Percentiles rank a stretch among this genome's conserved stretches.
Evolutionary conservation across 129 eudicot species (phyloP).

Genomic region (Saussurea involucrata): DNA sequence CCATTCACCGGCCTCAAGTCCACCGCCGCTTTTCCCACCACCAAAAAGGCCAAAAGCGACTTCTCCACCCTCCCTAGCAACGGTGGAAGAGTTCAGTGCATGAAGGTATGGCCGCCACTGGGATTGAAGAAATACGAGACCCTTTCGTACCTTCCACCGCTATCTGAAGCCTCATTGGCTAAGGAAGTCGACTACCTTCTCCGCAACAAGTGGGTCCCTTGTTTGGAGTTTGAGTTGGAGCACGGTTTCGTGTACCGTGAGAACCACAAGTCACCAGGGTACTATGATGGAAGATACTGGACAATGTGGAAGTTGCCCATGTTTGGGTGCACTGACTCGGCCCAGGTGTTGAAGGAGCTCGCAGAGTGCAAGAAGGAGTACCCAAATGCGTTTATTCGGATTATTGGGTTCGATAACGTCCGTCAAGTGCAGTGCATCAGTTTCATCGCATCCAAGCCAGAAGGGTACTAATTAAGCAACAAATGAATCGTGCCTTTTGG

Average conservation of each 20-base stretch:
- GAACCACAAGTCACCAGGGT: conserved; percentile 53
- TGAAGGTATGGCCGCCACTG: conserved; percentile 71
- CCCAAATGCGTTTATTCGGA: conserved; percentile 48
- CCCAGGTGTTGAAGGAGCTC: conserved; percentile 52
- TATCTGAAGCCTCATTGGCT: conserved; percentile 9
- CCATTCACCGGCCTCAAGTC: conserved; percentile 60
- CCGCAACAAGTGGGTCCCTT: conserved; percentile 64
- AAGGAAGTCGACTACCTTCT: conserved; percentile 61
- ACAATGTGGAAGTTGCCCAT: conserved; percentile 88
- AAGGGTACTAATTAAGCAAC: conserved; percentile 12
- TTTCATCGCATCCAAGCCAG: conserved; percentile 61
- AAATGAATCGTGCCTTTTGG: neutral
- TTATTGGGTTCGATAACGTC: conserved; percentile 65
- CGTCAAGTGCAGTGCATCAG: conserved; percentile 83
- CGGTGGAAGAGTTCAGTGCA: conserved; percentile 53
- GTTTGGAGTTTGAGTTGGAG: conserved; percentile 53
- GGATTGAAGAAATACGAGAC: conserved; percentile 66
- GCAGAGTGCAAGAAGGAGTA: conserved; percentile 46
- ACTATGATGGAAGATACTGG: conserved; percentile 77
- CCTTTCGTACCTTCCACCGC: conserved; percentile 59
- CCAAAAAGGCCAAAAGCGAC: conserved; percentile 27
- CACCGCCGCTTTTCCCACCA: conserved; percentile 34
- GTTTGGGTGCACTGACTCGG: conserved; percentile 67
- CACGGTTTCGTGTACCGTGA: conserved; percentile 59
- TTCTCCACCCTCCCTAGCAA: conserved; percentile 48